Evolutionary conservation across 129 eudicot genomes (phyloP).

Genomic region (Flaveria bidentis): DNA sequence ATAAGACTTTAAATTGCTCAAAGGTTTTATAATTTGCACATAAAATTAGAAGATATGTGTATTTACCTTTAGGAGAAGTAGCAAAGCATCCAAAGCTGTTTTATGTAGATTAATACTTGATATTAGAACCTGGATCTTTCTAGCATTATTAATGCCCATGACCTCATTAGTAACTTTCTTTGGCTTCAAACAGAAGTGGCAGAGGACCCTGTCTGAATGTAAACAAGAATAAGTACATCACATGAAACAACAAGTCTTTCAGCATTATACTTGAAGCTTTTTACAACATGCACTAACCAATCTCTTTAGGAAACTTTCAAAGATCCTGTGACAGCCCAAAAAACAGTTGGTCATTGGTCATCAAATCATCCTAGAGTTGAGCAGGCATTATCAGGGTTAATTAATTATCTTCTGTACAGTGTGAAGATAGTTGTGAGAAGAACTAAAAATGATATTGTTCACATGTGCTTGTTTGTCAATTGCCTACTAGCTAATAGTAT

Average conservation of each 20-base stretch:
- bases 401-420: conserved; percentile 1
- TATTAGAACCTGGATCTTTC: conserved; percentile 80
- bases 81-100: conserved; percentile 93
- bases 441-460: background rate
- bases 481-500: too few relatives aligned
- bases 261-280: background rate
- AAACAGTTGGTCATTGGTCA: conserved; percentile 95
- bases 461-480: too few relatives aligned
- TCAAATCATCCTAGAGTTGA: conserved; percentile 77
- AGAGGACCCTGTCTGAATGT: conserved; percentile 83
- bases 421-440: conserved; percentile 18
- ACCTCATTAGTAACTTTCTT: conserved; percentile 78
- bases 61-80: conserved; percentile 81
- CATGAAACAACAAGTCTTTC: background rate
- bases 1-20: conserved; percentile 5
- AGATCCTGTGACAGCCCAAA: conserved; percentile 97
- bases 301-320: conserved; percentile 94
- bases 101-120: conserved; percentile 90
- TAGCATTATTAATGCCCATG: conserved; percentile 56
- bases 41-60: background rate
- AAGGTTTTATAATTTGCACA: conserved; percentile 11
- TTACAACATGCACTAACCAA: conserved; percentile 48
- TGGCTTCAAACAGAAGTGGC: conserved; percentile 98
- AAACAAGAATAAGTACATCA: conserved; percentile 25
- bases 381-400: conserved; percentile 13